A percentile compares a stretch with the other conserved stretches of the same genome.
These are phyloP conservation scores for Dryas drummondii DNA, from an alignment of 306 rosid genomes.

Conservation along the genomic window DNA sequence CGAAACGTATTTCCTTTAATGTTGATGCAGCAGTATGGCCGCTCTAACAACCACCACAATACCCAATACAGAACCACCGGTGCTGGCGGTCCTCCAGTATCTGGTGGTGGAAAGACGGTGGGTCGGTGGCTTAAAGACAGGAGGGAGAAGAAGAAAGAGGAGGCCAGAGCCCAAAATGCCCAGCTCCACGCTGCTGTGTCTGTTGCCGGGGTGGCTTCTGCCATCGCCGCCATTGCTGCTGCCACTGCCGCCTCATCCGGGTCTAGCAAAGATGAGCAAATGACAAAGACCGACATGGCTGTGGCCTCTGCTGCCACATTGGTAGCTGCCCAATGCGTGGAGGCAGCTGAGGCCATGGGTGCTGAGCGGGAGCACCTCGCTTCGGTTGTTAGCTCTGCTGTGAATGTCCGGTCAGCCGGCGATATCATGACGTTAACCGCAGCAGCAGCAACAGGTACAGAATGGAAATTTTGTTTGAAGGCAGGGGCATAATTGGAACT, in stretches of 20 bases:
- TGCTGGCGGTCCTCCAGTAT: constrained; percentile 15
- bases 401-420: constrained; percentile 81
- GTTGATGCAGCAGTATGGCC: constrained; percentile 63
- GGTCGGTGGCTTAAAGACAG: constrained; percentile 95
- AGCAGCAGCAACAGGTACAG: constrained; percentile 76
- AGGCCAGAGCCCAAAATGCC: constrained; percentile 78
- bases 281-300: constrained; percentile 73
- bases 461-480: background rate
- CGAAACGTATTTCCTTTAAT: background rate
- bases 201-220: constrained; percentile 87
- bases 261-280: constrained; percentile 55
- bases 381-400: constrained; percentile 81
- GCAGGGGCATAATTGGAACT: background rate
- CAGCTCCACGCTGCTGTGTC: constrained; percentile 89
- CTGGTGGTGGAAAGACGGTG: constrained; percentile 66
- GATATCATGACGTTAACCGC: constrained; percentile 92
- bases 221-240: constrained; percentile 77
- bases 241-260: constrained; percentile 71
- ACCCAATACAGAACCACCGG: constrained; percentile 37
- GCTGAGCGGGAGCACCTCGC: constrained; percentile 89
- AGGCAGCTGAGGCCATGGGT: constrained; percentile 90
- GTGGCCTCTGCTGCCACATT: constrained; percentile 92
- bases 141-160: constrained; percentile 92
- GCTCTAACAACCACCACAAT: constrained; percentile 39
- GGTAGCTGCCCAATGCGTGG: constrained; percentile 94